These are phyloP conservation scores for Rhodotorula paludigena DNA, from an alignment of 768 basidiomycete species.

Conservation along the genomic window DNA sequence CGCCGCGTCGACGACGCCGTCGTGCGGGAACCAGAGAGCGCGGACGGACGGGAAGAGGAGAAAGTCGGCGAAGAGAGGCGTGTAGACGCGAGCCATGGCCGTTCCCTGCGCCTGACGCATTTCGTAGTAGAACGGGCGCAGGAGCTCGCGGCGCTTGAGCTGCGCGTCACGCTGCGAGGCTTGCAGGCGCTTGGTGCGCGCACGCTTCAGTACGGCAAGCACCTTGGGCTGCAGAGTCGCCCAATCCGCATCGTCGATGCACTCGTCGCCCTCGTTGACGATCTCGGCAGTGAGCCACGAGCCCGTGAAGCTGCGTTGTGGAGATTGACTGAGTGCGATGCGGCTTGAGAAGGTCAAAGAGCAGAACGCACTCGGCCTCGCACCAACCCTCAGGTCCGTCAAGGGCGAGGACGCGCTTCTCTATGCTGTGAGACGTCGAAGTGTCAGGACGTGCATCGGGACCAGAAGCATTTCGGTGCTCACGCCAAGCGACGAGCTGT, in stretches of 20 bases:
- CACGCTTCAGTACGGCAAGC: not conserved
- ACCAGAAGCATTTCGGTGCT: not conserved
- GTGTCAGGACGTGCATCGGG: not conserved
- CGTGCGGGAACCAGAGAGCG: not conserved
- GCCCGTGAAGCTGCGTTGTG: not conserved
- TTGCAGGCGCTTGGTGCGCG: not conserved
- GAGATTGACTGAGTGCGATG: not conserved
- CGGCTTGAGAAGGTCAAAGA: not conserved
- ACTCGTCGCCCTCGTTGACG: not conserved
- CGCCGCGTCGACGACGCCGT: not conserved
- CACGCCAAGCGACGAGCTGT: not conserved
- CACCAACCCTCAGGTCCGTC: not conserved
- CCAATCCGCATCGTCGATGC: constrained; percentile 7
- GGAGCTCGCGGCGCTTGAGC: not conserved
- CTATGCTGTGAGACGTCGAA: not conserved
- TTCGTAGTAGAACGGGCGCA: not conserved
- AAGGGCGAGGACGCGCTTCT: not conserved
- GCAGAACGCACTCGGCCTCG: not conserved
- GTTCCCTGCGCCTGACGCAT: not conserved
- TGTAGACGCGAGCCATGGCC: not conserved
- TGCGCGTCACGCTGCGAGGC: accelerated
- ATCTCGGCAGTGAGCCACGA: not conserved
- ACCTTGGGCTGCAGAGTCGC: not conserved
- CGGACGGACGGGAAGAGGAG: not conserved
- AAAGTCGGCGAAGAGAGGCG: constrained; percentile 15